Conservation (phyloP, 1,284 basidiomycete genomes). For the Heterobasidion parviporum region DNA sequence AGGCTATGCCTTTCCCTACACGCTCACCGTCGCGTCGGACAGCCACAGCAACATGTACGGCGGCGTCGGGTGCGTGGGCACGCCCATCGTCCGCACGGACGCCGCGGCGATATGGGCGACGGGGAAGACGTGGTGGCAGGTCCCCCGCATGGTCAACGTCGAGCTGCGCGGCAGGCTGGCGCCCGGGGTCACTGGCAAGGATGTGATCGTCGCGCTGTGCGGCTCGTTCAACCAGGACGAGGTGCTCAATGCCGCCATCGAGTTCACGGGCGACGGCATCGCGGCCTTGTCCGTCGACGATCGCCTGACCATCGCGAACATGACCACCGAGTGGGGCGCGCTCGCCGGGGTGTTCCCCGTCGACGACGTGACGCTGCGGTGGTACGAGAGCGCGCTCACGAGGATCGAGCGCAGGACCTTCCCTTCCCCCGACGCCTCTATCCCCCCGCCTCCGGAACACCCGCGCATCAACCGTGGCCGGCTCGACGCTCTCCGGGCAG, state of each 20-base stretch:
- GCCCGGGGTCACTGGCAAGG: slow-evolving; percentile 94
- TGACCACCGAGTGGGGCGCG: slow-evolving; percentile 99
- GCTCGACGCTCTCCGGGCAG: slow-evolving; percentile 57
- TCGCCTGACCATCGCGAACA: slow-evolving; percentile 91
- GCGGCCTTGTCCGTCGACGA: slow-evolving; percentile 81
- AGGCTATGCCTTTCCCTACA: slow-evolving; percentile 92
- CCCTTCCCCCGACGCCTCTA: slow-evolving; percentile 38
- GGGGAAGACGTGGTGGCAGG: slow-evolving; percentile 99
- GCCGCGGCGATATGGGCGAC: slow-evolving; percentile 98
- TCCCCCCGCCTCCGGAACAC: slow-evolving; percentile 73
- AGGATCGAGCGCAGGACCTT: slow-evolving; percentile 81
- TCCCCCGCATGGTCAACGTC: slow-evolving; percentile 94
- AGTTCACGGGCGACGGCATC: slow-evolving; percentile 95
- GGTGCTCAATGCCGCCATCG: slow-evolving; percentile 96
- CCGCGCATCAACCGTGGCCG: slow-evolving; percentile 79
- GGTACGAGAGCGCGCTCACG: slow-evolving; percentile 81
- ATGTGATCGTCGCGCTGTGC: slow-evolving; percentile 96
- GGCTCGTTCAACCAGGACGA: slow-evolving; percentile 97
- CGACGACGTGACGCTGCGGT: slow-evolving; percentile 74
- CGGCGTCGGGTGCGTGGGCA: slow-evolving; percentile 94
- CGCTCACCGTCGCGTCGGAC: slow-evolving; percentile 92
- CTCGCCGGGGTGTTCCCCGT: slow-evolving; percentile 94
- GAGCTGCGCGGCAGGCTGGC: slow-evolving; percentile 80
- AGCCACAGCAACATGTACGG: slow-evolving; percentile 99
- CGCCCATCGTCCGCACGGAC: slow-evolving; percentile 91